These are phyloP conservation scores for Neurospora tetrasperma DNA, from an alignment of 495 filamentous ascomycete species.

Conservation along the genomic window DNA sequence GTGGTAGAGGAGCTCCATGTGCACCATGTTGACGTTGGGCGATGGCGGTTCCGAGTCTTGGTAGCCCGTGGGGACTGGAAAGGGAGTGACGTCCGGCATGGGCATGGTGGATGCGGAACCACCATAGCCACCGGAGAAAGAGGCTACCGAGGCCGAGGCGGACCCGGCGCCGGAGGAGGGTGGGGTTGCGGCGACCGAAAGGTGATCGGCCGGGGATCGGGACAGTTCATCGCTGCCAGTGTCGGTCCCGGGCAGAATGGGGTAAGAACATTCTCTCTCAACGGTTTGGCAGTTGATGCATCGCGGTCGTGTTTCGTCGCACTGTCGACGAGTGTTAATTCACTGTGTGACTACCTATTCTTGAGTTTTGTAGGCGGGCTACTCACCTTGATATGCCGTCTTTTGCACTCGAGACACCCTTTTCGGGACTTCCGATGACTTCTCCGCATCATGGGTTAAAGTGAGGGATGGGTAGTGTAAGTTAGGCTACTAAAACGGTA, in stretches of 20 bases:
- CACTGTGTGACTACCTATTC: neutral
- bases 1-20: slow-evolving; percentile 28
- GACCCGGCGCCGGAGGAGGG: slow-evolving; percentile 2
- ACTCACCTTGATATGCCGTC: slow-evolving; percentile 43
- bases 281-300: slow-evolving; percentile 27
- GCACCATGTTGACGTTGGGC: slow-evolving; percentile 16
- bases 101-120: neutral
- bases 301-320: slow-evolving; percentile 24
- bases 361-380: neutral
- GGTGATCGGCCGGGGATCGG: neutral
- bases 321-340: slow-evolving; percentile 6
- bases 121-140: neutral
- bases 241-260: neutral
- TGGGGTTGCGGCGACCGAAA: slow-evolving; percentile 1
- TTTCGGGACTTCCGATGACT: slow-evolving; percentile 48
- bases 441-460: slow-evolving; percentile 18
- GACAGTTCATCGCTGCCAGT: neutral
- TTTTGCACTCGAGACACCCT: slow-evolving; percentile 50
- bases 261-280: slow-evolving; percentile 22
- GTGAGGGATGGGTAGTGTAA: neutral
- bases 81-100: slow-evolving; percentile 1
- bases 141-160: neutral
- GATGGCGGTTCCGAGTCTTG: slow-evolving; percentile 3
- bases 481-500: neutral
- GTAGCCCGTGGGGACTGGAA: neutral